Base-by-base conservation (phyloP, 805 yeast species). In the Candida odintsovae region DNA sequence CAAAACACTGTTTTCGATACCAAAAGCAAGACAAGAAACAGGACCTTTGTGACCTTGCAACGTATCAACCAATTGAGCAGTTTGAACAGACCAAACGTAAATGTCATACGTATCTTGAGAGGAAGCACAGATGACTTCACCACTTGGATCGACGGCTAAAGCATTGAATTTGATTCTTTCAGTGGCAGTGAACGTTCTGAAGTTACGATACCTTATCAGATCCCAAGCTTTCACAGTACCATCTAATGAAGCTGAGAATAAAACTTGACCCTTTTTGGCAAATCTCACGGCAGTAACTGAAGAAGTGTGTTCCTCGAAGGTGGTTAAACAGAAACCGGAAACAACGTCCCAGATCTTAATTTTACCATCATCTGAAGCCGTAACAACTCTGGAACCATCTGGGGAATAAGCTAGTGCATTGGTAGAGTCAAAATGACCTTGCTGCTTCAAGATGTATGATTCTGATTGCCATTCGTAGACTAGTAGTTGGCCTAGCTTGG, bases 391-490 rank as follows among this genome's bases (percentile, higher is more conserved):
- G 3, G 95, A 78, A 1, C 98, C 99, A 69, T 94, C 99, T 0
- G 97, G 97, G 0, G 97, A 88, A 59, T 94, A 94, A 29, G 85
- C 79, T 40, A 94, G 62, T 15, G 89, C 75, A 59, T 89, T 92
- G 64, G 90, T 78, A 0, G 96, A 73, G 64, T 94, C 99, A 61
- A 87, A 92, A 67, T 94, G 99, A 21, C 98, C 97, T 67, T 94
- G 99, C 63, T 94, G 99, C 62, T 92, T 90, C 53, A 94, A 71
- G 41, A 94, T 85, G 62, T 92, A 94, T 0, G 97, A 87, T 64
- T 94, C 99, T 5, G 96, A 86, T 69, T 94, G 97, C 99, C 99
- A 94, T 72, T 94, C 99, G 72, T 95, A 94, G 0, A 94, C 99
- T 47, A 94, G 69, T 49, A 94, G 69, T 67, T 94, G 99, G n/a